Conservation (phyloP, 805 yeast species). For the Monosporozyma yasuniensis region DNA sequence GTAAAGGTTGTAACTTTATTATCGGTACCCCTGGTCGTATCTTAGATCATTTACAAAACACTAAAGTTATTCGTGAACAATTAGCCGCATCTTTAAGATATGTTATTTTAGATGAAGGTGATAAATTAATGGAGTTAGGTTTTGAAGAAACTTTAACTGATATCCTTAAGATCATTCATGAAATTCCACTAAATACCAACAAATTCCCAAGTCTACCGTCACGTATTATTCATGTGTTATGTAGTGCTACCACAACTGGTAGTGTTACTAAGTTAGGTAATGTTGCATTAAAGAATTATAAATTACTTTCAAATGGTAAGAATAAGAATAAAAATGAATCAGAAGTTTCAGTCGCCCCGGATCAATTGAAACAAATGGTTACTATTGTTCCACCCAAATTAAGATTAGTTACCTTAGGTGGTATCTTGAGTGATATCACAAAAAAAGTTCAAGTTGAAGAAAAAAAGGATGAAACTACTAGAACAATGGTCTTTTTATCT, state of each 20-base stretch:
- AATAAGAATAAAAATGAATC: conserved; percentile 67
- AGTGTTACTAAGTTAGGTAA: conserved; percentile 76
- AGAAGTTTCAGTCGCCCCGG: conserved; percentile 56
- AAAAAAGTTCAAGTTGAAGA: conserved; percentile 10
- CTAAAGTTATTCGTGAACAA: conserved; percentile 54
- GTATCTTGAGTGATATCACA: conserved; percentile 46
- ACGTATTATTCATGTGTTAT: conserved; percentile 66
- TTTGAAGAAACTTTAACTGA: conserved; percentile 86
- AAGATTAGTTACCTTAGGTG: conserved; percentile 73
- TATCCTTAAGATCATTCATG: conserved; percentile 54
- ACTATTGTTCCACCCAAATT: conserved; percentile 89
- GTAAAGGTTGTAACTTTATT: conserved; percentile 93
- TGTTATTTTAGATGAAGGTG: conserved; percentile 95
- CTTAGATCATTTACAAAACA: conserved; percentile 89
- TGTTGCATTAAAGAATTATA: conserved; percentile 63
- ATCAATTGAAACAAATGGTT: conserved; percentile 73
- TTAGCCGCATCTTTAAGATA: conserved; percentile 62
- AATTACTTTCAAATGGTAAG: conserved; percentile 43
- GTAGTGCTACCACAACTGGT: conserved; percentile 89
- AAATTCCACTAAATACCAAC: conserved; percentile 31
- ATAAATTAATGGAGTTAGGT: conserved; percentile 88
- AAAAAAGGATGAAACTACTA: conserved; percentile 28
- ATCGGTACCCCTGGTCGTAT: conserved; percentile 97
- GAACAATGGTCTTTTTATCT: conserved; percentile 79
- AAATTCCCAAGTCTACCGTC: conserved; percentile 54